phyloP scores from a whole-genome alignment of 352 stramenopile genomes.

The Globisporangium camurandrum region DNA sequence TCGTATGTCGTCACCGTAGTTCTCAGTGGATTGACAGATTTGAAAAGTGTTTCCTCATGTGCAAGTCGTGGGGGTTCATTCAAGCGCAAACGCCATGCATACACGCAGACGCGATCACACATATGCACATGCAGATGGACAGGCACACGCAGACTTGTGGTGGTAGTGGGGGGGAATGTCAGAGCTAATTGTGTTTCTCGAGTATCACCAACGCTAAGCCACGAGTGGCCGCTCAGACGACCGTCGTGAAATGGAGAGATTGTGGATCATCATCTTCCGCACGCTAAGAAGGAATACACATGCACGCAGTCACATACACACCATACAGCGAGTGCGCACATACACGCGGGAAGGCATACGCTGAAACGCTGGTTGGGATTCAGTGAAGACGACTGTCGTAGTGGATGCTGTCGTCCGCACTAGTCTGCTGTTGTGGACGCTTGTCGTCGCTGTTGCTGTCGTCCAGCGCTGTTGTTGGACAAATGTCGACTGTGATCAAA shows the following conservation, averaged over 20 bases:
- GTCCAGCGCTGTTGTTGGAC: neutral
- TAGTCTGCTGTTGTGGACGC: neutral
- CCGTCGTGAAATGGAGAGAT: constrained; percentile 88
- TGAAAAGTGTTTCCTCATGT: constrained; percentile 62
- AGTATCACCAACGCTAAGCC: constrained; percentile 67
- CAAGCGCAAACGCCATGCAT: constrained; percentile 5
- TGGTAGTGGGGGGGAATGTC: constrained; percentile 42
- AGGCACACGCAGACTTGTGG: constrained; percentile 10
- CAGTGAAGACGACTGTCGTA: too few species aligned
- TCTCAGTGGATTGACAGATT: constrained; percentile 79
- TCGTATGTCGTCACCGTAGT: constrained; percentile 65
- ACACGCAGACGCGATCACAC: constrained; percentile 7
- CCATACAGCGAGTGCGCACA: neutral
- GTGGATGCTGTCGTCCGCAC: too few species aligned
- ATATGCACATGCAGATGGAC: constrained; percentile 8
- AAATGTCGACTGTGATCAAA: neutral
- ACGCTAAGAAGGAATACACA: constrained; percentile 12
- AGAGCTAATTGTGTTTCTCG: constrained; percentile 82
- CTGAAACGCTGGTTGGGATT: neutral
- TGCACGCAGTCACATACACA: constrained; percentile 2
- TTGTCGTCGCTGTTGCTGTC: neutral
- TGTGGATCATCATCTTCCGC: constrained; percentile 82
- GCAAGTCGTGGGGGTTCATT: constrained; percentile 19
- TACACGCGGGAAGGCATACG: neutral
- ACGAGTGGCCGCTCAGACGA: constrained; percentile 66